Evolutionary conservation across 805 yeast species (phyloP).

Genomic region (Naumovozyma castellii): DNA sequence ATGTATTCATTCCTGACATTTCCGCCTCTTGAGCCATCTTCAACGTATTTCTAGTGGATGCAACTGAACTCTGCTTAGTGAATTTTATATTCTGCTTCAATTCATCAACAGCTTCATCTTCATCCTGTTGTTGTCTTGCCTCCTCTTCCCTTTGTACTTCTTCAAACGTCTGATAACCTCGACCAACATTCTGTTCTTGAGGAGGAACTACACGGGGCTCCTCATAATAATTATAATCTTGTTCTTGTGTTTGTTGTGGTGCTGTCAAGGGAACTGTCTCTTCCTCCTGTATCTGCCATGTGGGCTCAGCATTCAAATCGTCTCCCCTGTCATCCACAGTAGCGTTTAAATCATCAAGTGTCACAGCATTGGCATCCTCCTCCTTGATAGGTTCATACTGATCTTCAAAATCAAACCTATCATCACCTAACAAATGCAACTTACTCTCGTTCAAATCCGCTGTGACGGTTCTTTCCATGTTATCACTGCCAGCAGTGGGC

Average conservation of each 20-base stretch:
- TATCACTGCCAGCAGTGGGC: too few relatives aligned
- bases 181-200: too few relatives aligned
- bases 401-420: background rate
- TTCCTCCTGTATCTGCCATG: background rate
- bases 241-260: too few relatives aligned
- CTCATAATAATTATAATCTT: background rate
- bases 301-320: background rate
- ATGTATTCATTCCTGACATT: slow-evolving; percentile 63
- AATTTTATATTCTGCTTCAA: slow-evolving; percentile 73
- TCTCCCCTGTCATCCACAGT: too few relatives aligned
- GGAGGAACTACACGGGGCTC: too few relatives aligned
- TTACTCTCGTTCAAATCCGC: background rate
- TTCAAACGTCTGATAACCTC: slow-evolving; percentile 25
- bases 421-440: background rate
- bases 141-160: slow-evolving; percentile 29
- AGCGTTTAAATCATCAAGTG: background rate
- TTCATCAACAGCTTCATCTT: slow-evolving; percentile 82
- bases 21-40: slow-evolving; percentile 63
- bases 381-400: too few relatives aligned
- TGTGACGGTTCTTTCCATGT: too few relatives aligned
- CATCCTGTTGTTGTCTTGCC: slow-evolving; percentile 35
- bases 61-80: slow-evolving; percentile 75
- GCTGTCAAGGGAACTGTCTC: too few relatives aligned
- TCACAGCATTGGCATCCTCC: too few relatives aligned
- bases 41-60: slow-evolving; percentile 77